Percentiles rank a stretch among this genome's conserved stretches.
Conservation (phyloP, 495 filamentous ascomycete species). For the Extremus antarcticus region DNA sequence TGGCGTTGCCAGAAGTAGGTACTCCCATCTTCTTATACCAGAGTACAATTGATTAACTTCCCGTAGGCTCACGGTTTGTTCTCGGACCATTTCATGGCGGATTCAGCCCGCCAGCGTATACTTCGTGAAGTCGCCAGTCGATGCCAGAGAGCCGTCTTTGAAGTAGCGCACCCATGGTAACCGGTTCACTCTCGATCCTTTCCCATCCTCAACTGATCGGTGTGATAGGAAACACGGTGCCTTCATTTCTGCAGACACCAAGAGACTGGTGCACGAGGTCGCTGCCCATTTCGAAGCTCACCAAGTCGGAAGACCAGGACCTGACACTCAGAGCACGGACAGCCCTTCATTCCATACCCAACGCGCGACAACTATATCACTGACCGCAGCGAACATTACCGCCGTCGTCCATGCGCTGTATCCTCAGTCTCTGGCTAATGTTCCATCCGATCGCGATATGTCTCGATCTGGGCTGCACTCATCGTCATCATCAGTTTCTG, state of each 20-base stretch:
- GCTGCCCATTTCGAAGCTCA: not conserved
- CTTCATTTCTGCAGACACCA: not conserved
- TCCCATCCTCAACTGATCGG: slow-evolving; percentile 20
- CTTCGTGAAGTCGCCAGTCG: slow-evolving; percentile 71
- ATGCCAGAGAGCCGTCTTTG: slow-evolving; percentile 61
- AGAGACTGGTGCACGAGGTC: slow-evolving; percentile 3
- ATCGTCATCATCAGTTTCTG: slow-evolving; percentile 56
- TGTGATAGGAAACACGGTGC: slow-evolving; percentile 43
- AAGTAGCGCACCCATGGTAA: slow-evolving; percentile 43
- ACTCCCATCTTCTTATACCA: not conserved
- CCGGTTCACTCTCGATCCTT: no score
- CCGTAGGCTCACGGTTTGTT: slow-evolving; percentile 69
- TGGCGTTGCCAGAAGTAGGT: slow-evolving; percentile 80
- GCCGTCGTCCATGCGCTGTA: slow-evolving; percentile 62
- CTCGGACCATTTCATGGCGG: slow-evolving; percentile 80
- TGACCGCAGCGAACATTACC: slow-evolving; percentile 62
- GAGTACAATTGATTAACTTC: slow-evolving; percentile 22
- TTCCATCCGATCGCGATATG: slow-evolving; percentile 31
- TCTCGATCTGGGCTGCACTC: slow-evolving; percentile 46
- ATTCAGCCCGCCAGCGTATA: slow-evolving; percentile 80
- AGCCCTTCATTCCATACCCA: no score
- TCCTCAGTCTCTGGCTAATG: slow-evolving; percentile 49
- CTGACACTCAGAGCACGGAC: no score
- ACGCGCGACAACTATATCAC: no score
- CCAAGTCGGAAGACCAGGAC: no score